These are phyloP conservation scores for Colletotrichum theobromicola DNA, from an alignment of 2,329 filamentous ascomycete species.

Conservation along the genomic window DNA sequence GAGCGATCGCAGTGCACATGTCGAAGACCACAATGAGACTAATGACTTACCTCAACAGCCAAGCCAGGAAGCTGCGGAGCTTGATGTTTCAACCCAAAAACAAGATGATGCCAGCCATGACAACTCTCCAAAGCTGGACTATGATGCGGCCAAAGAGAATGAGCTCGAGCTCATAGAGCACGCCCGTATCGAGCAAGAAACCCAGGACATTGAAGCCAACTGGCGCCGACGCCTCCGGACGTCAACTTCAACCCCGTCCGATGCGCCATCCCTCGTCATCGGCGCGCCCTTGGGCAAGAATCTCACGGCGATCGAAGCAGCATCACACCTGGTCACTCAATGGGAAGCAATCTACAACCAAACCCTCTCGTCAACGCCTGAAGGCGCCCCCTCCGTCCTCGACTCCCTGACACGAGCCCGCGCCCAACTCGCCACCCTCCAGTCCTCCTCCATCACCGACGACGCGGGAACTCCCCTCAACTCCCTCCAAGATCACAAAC, in stretches of 20 bases:
- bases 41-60: fast-evolving
- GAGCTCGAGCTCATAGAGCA: neutral
- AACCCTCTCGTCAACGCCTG: conserved; percentile 22
- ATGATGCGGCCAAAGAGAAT: neutral
- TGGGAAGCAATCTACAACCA: conserved; percentile 35
- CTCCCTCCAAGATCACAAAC: conserved; percentile 12
- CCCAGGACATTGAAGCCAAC: neutral
- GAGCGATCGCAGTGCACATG: neutral
- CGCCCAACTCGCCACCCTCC: neutral
- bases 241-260: neutral
- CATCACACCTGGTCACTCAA: conserved; percentile 40
- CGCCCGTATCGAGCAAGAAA: neutral
- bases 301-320: conserved; percentile 39
- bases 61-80: neutral
- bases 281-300: conserved; percentile 40
- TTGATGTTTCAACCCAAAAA: neutral
- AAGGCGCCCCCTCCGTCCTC: neutral
- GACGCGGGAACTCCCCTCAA: neutral
- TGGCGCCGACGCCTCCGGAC: neutral
- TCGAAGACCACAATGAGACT: neutral
- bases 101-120: neutral
- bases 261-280: conserved; percentile 35
- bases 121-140: neutral
- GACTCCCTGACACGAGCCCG: conserved; percentile 8
- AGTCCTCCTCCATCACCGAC: neutral